Conservation (phyloP, 148 eudicot genomes). For the Salicornia ramosissima region DNA sequence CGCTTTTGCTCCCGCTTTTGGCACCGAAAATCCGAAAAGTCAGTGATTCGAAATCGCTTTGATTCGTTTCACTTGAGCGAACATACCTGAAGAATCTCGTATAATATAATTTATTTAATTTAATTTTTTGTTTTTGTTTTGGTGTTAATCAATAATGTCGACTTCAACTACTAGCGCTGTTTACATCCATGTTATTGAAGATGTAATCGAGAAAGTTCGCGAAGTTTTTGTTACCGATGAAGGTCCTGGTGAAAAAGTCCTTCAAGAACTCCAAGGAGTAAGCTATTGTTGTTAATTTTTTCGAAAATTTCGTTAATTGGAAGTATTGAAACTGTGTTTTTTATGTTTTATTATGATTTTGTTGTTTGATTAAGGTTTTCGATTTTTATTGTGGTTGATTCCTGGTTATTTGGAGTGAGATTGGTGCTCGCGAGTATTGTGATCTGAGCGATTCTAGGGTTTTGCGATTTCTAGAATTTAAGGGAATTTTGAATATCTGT, state of each 20-base stretch:
- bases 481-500: background rate
- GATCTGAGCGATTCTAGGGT: no score
- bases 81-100: background rate
- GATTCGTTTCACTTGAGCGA: conserved; percentile 1
- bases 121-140: background rate
- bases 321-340: background rate
- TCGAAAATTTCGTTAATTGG: background rate
- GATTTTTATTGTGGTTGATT: background rate
- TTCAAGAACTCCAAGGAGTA: conserved; percentile 78
- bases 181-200: conserved; percentile 78
- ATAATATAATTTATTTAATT: no score
- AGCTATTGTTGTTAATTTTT: background rate
- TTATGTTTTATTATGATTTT: background rate
- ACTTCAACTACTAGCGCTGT: conserved; percentile 65
- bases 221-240: conserved; percentile 67
- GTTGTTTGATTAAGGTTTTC: conserved; percentile 27
- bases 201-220: conserved; percentile 84
- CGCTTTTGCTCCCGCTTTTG: background rate
- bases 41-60: background rate
- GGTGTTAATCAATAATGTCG: conserved; percentile 35
- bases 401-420: background rate
- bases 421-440: conserved; percentile 18
- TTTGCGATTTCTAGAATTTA: conserved; percentile 21
- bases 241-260: conserved; percentile 73
- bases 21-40: background rate